Evolutionary conservation across 2,329 filamentous ascomycete species (phyloP).

Genomic region (Sordariomycetes sp.): DNA sequence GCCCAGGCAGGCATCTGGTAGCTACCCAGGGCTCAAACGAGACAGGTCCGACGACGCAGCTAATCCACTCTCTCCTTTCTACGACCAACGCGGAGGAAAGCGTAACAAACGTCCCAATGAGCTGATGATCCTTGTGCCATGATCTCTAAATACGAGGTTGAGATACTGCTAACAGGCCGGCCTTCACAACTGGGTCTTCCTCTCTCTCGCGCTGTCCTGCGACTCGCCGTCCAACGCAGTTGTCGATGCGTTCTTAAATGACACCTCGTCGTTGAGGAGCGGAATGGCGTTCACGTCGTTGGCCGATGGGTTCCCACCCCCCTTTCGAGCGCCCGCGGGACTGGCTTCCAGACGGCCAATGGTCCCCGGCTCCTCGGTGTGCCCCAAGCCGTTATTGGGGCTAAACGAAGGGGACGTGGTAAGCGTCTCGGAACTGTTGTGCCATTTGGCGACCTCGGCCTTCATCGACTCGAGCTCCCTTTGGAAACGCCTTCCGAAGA

Average conservation of each 20-base stretch:
- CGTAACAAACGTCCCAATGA: background rate
- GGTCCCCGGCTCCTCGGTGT: background rate
- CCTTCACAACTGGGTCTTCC: constrained; percentile 22
- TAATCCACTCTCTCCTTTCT: too few species aligned
- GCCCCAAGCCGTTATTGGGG: background rate
- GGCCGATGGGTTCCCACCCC: background rate
- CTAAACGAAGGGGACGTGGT: constrained; percentile 8
- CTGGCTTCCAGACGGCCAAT: background rate
- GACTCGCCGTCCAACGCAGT: constrained; percentile 28
- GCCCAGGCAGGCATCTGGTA: too few species aligned
- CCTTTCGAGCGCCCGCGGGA: background rate
- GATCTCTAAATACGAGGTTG: background rate
- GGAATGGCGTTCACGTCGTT: constrained; percentile 45
- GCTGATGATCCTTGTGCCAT: background rate
- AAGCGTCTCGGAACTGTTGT: constrained; percentile 45
- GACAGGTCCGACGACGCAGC: too few species aligned
- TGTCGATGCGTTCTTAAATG: constrained; percentile 11
- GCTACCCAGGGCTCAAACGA: too few species aligned
- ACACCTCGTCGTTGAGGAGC: constrained; percentile 34
- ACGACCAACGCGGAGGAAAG: too few species aligned
- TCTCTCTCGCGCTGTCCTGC: constrained; percentile 35
- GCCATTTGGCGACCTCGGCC: constrained; percentile 83
- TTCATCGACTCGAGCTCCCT: constrained; percentile 87
- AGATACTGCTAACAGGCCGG: background rate
- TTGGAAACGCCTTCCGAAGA: constrained; percentile 94